phyloP scores from a whole-genome alignment of 1,139 yeast species.

The Suhomyces coccinellae region DNA sequence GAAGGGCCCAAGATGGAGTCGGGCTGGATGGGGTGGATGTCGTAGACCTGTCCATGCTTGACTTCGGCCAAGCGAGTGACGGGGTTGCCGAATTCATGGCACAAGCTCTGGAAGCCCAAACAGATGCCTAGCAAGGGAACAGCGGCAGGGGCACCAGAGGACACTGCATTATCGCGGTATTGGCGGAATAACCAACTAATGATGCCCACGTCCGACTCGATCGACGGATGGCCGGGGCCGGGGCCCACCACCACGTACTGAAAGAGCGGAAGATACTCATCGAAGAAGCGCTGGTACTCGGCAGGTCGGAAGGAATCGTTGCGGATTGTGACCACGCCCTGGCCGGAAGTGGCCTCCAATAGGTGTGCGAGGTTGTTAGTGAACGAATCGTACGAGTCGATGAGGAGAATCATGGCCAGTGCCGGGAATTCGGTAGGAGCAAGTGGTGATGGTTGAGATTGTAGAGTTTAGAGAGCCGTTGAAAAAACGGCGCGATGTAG shows the following conservation, averaged over 20 bases:
- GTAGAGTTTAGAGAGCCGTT: background rate
- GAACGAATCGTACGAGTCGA: constrained; percentile 95
- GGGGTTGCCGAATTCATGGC: constrained; percentile 61
- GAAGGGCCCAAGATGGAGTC: constrained; percentile 20
- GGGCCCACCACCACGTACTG: constrained; percentile 90
- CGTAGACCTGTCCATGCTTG: constrained; percentile 84
- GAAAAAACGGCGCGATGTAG: constrained; percentile 1
- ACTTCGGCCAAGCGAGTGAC: constrained; percentile 57
- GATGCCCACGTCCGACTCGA: constrained; percentile 68
- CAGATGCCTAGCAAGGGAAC: constrained; percentile 90
- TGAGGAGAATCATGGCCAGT: constrained; percentile 57
- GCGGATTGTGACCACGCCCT: constrained; percentile 66
- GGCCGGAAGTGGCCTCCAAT: constrained; percentile 54
- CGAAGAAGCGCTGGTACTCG: constrained; percentile 37
- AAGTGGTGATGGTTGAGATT: background rate
- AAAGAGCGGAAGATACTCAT: constrained; percentile 47
- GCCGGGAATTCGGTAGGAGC: background rate
- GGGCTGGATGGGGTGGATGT: constrained; percentile 47
- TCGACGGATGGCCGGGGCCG: constrained; percentile 91
- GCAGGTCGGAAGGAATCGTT: constrained; percentile 59
- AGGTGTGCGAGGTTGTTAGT: constrained; percentile 76
- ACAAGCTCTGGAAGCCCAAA: constrained; percentile 85
- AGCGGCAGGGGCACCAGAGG: constrained; percentile 1
- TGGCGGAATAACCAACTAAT: constrained; percentile 53
- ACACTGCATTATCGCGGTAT: constrained; percentile 16